Evolutionary conservation across 331 rosid genomes (phyloP).

Genomic region (Quercus lobata): DNA sequence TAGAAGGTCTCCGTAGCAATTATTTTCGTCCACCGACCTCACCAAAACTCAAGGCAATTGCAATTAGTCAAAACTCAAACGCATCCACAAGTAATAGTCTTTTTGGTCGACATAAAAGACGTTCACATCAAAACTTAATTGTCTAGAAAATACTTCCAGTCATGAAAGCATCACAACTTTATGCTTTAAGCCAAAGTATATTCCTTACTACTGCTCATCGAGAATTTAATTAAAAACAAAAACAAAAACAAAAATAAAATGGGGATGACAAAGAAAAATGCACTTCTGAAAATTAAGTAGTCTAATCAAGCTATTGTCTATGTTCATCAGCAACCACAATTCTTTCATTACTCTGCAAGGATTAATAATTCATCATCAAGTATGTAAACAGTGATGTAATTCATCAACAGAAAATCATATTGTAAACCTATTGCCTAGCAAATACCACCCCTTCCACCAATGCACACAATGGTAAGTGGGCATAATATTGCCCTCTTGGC

Average conservation of each 20-base stretch:
- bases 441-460: conserved; percentile 17
- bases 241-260: background rate
- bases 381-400: background rate
- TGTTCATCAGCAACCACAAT: background rate
- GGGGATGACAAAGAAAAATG: background rate
- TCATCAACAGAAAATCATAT: background rate
- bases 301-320: no score
- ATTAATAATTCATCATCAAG: background rate
- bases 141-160: no score
- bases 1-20: no score
- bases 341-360: background rate
- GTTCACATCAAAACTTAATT: no score
- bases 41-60: no score
- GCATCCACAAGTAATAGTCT: no score
- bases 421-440: conserved; percentile 11
- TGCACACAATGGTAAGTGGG: conserved; percentile 6
- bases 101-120: no score
- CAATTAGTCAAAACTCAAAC: no score
- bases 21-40: no score
- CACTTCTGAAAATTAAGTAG: background rate
- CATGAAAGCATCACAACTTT: background rate
- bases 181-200: background rate
- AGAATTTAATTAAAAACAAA: background rate
- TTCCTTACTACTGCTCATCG: background rate
- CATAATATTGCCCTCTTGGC: conserved; percentile 23